Base-by-base conservation (phyloP, 805 yeast species). In the Candida silvatica region DNA sequence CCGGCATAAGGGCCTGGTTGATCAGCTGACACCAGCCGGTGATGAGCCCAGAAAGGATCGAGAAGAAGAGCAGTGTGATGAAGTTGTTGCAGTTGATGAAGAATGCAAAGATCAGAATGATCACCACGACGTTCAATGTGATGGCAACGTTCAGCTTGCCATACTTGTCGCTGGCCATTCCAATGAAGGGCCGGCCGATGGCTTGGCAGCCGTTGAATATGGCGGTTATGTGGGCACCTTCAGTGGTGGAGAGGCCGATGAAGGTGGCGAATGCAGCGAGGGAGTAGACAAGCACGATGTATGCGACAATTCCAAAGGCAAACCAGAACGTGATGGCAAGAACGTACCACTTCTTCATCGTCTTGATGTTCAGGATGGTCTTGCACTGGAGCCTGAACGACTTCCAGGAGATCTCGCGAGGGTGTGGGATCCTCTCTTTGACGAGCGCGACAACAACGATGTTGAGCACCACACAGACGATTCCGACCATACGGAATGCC, bases 131-230 rank as follows among this genome's bases (percentile, higher is more conserved):
- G 3, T 69, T 58, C 1, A 62, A 46, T 6, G 47, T 20, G 11
- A 63, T 48, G 3, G 73, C 59, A 18, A 63, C 49, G 42, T 72
- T 72, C 4, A 67, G 53, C 40, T 73, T 55, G 1, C 79, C 79
- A 32, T 52, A 47, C 27, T 49, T 54, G 37, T 70, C 76, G 35
- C 71, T 67, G 1, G 56, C 23, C 2, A 57, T 41, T 0, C 77
- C 79, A 47, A 70, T 61, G 9, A 48, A 6, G 2, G 76, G 74
- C 45, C 79, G 58, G 4, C 77, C 77, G 12, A 70, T 40, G 5
- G 61, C 54, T 45, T 72, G 77, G 0, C 65, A 60, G 6, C 64
- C 60, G 40, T 68, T 70, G 37, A 69, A 47, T 6, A 66, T 55
- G 1, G 72, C 73, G 3, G 70, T 64, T 22, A 66, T 44, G 18